A percentile compares a stretch with the other conserved stretches of the same genome.
These are phyloP conservation scores for Neopestalotiopsis sp. DNA, from an alignment of 2,329 filamentous ascomycete species.

Conservation along the genomic window DNA sequence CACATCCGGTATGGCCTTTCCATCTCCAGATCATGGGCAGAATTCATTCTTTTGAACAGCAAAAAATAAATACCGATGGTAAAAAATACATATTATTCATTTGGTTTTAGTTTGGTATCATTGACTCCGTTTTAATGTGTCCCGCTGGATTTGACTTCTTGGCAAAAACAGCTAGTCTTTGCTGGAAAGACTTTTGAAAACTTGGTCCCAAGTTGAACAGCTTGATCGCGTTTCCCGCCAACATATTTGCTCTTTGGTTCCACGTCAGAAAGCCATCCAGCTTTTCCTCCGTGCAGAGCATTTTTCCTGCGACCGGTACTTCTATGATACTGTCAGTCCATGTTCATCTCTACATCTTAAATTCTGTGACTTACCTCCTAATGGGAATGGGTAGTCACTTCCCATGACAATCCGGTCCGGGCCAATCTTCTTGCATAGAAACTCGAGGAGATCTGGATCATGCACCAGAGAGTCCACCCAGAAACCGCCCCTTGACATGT, in stretches of 20 bases:
- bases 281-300: constrained; percentile 35
- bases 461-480: constrained; percentile 43
- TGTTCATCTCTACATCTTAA: too few relatives aligned
- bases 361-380: constrained; percentile 31
- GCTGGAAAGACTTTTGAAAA: constrained; percentile 32
- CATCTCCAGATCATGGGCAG: constrained; percentile 4
- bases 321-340: constrained; percentile 24
- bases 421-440: constrained; percentile 39
- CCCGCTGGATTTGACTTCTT: not conserved
- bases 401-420: constrained; percentile 38
- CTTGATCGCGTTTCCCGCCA: constrained; percentile 39
- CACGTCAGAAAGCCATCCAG: constrained; percentile 36
- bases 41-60: constrained; percentile 7
- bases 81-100: not conserved
- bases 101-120: not conserved
- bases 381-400: constrained; percentile 42
- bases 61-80: not conserved
- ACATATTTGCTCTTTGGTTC: constrained; percentile 37
- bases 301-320: constrained; percentile 39
- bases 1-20: not conserved
- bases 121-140: too few relatives aligned
- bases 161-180: constrained; percentile 29
- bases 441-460: constrained; percentile 41
- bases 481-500: constrained; percentile 34
- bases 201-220: constrained; percentile 34